Evolutionary conservation across 768 basidiomycete species (phyloP), one percentile per base, ranked within the genome.

Genomic region (Solioccasus polychromus): DNA sequence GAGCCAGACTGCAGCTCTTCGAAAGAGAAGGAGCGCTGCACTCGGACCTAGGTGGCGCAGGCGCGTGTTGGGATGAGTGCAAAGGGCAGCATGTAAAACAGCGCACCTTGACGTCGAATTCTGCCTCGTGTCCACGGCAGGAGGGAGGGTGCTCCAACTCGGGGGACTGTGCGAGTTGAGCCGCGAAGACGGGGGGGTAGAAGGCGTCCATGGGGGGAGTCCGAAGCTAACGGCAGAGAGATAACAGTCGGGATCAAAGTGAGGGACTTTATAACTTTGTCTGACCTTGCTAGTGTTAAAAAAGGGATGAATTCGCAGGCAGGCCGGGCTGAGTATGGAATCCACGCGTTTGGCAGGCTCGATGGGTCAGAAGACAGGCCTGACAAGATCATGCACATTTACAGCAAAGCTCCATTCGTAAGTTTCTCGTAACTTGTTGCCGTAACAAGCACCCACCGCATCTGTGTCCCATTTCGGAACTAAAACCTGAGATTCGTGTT

Each of bases 1-100:
- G 66, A 47, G 18, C 64, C 66, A 0, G 66, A 66, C 38, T 66
- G 66, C 18, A 66, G 59, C 43, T 66, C 66, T 39, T 66, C 64
- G 39, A 68, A 66, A 1, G 64, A 56, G 31, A 66, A 66, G 30
- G 64, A 51, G 11, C 64, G 64, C 23, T 60, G 64, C 0, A 63
- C 63, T 3, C 52, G 62, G 37, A 66, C 52, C 64, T 66, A 9
- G 1, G 45, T 32, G 44, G 40, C 19, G 14, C 32, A 30, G 4
- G 31, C 11, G 42, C 32, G 35, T 28, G 48, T 48, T 38, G 15
- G 31, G 20, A 28, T 18, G 49, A 0, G 37, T 5, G 22, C 36
- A 2, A 9, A 24, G 10, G 15, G 19, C 24, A 39, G 7, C 0
- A 18, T 11, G 20, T 24, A 31, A 15, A 24, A 17, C 3, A 29